These are phyloP conservation scores for Cucurbitaria berberidis DNA, from an alignment of 2,329 filamentous ascomycete species.

Conservation along the genomic window DNA sequence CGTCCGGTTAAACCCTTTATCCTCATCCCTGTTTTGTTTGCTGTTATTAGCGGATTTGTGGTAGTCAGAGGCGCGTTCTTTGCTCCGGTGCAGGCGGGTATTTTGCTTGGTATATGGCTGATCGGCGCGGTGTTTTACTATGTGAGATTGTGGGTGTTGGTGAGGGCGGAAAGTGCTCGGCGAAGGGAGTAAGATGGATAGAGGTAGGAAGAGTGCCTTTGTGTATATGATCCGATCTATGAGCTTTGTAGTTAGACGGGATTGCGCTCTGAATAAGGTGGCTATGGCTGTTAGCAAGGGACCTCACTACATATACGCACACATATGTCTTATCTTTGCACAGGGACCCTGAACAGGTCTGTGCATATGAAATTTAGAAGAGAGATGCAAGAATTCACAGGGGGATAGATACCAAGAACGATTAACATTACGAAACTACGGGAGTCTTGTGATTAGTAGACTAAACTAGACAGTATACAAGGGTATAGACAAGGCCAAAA, in stretches of 20 bases:
- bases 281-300: too few relatives aligned
- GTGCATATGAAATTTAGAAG: too few relatives aligned
- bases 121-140: constrained; percentile 30
- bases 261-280: too few relatives aligned
- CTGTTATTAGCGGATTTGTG: constrained; percentile 59
- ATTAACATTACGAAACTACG: background rate
- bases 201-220: too few relatives aligned
- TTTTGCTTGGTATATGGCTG: constrained; percentile 40
- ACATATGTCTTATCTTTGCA: too few relatives aligned
- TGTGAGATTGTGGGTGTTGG: constrained; percentile 13
- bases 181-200: too few relatives aligned
- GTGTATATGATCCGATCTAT: too few relatives aligned
- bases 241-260: too few relatives aligned
- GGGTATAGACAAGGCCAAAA: background rate
- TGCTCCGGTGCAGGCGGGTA: constrained; percentile 39
- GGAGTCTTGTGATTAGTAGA: background rate
- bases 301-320: too few relatives aligned
- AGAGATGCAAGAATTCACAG: too few relatives aligned
- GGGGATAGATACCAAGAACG: too few relatives aligned
- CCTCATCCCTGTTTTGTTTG: constrained; percentile 60
- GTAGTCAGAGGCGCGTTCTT: constrained; percentile 45
- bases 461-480: background rate
- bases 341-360: too few relatives aligned
- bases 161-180: constrained; percentile 1
- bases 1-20: constrained; percentile 66